These are phyloP conservation scores for Fraxinus ornus DNA, from an alignment of 305 asterid genomes.

Conservation along the genomic window DNA sequence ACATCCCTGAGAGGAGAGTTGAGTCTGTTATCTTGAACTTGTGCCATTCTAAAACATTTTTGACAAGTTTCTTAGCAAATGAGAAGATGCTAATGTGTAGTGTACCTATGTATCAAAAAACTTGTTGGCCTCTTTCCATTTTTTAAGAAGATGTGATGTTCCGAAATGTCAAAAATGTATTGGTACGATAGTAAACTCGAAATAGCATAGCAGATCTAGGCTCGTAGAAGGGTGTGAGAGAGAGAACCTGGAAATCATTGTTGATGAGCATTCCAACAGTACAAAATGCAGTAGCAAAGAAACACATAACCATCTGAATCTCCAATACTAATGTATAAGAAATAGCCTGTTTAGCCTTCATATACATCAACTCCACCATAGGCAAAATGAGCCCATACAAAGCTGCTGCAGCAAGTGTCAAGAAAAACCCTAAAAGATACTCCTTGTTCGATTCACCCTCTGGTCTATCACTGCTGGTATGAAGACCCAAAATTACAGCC, in stretches of 20 bases:
- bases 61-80: neutral
- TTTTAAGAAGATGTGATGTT: too few relatives aligned
- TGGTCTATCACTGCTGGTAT: slow-evolving; percentile 29
- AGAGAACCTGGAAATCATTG: slow-evolving; percentile 39
- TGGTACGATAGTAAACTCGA: neutral
- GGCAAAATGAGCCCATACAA: slow-evolving; percentile 43
- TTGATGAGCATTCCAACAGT: slow-evolving; percentile 36
- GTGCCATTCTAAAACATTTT: neutral
- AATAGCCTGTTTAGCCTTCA: slow-evolving; percentile 31
- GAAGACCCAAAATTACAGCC: slow-evolving; percentile 35
- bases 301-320: slow-evolving; percentile 32
- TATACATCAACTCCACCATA: slow-evolving; percentile 27
- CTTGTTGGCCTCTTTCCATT: too few relatives aligned
- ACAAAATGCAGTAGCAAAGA: slow-evolving; percentile 41
- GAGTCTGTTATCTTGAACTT: neutral
- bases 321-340: slow-evolving; percentile 34
- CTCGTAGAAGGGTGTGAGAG: neutral
- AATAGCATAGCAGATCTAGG: neutral
- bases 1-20: neutral
- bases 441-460: slow-evolving; percentile 27
- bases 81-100: too few relatives aligned
- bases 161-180: neutral
- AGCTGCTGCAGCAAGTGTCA: slow-evolving; percentile 39
- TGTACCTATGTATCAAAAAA: too few relatives aligned
- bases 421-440: slow-evolving; percentile 32